Conservation (phyloP, 202 grass and related monocot genomes). For the Hordeum pubiflorum region DNA sequence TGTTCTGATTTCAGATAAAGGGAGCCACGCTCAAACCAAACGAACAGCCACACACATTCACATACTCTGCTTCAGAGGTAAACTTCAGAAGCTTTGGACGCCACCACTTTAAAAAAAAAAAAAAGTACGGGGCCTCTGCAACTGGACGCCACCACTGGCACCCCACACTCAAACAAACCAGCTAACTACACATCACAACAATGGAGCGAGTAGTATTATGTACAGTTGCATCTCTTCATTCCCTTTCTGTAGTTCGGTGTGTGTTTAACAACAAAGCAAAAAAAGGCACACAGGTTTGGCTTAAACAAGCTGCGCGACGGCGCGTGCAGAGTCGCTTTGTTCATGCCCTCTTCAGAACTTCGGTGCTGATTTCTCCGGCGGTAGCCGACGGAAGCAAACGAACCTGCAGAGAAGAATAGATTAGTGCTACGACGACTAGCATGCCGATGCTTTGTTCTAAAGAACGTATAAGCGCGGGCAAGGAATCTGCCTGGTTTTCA, state of each 20-base stretch:
- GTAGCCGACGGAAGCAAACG: slow-evolving; percentile 17
- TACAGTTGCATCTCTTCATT: slow-evolving; percentile 33
- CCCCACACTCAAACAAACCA: neutral
- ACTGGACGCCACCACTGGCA: neutral
- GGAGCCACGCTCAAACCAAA: neutral
- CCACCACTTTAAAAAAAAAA: too few relatives aligned
- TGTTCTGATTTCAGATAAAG: neutral
- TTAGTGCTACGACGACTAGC: neutral
- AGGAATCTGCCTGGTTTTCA: slow-evolving; percentile 30
- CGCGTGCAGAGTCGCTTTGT: slow-evolving; percentile 11
- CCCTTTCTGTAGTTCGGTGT: slow-evolving; percentile 19
- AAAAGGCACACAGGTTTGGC: slow-evolving; percentile 8
- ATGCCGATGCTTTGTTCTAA: slow-evolving; percentile 19
- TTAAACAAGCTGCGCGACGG: slow-evolving; percentile 1
- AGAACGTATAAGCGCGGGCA: neutral
- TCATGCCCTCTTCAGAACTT: slow-evolving; percentile 23
- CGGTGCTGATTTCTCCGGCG: slow-evolving; percentile 14
- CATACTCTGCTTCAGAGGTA: neutral
- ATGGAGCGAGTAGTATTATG: slow-evolving; percentile 34
- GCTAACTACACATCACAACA: slow-evolving; percentile 26
- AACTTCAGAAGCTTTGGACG: neutral
- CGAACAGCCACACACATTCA: neutral
- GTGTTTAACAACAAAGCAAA: slow-evolving; percentile 1
- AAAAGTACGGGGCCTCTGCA: too few relatives aligned
- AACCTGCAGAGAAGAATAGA: slow-evolving; percentile 16